phyloP scores from a whole-genome alignment of 1,284 basidiomycete species.

The Rhodotorula sp. region DNA sequence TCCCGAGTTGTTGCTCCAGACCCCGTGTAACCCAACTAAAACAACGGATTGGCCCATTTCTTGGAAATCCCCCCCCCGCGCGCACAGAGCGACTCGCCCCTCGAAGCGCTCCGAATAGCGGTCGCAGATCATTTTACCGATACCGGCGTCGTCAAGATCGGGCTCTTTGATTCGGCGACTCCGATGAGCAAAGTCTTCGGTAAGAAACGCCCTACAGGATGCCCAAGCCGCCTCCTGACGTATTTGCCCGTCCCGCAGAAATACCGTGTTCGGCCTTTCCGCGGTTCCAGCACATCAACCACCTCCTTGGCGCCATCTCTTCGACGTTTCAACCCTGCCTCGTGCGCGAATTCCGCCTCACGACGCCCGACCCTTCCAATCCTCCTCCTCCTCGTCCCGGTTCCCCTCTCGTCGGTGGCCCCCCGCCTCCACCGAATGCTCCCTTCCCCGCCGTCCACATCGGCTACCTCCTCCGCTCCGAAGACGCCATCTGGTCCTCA shows the following conservation, averaged over 20 bases:
- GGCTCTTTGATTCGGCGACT: slow-evolving; percentile 26
- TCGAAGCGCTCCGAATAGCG: slow-evolving; percentile 24
- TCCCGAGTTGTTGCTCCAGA: not conserved
- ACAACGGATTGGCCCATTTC: not conserved
- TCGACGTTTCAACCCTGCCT: slow-evolving; percentile 15
- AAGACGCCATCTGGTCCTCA: slow-evolving; percentile 33
- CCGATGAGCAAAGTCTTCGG: slow-evolving; percentile 39
- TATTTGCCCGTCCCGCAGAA: slow-evolving; percentile 1
- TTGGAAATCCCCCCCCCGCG: not conserved
- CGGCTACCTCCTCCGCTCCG: slow-evolving; percentile 40
- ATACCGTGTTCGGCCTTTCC: slow-evolving; percentile 41
- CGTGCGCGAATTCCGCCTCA: slow-evolving; percentile 38
- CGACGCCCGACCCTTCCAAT: slow-evolving; percentile 29
- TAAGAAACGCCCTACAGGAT: not conserved
- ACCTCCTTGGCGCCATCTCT: slow-evolving; percentile 30
- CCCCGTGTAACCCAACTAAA: not conserved
- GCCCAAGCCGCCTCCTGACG: not conserved
- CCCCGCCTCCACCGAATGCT: not conserved
- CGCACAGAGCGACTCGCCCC: slow-evolving; percentile 20
- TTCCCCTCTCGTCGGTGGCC: not conserved
- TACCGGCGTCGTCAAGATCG: slow-evolving; percentile 37
- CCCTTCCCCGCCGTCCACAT: slow-evolving; percentile 21
- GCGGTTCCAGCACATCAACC: slow-evolving; percentile 37
- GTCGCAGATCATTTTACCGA: slow-evolving; percentile 38
- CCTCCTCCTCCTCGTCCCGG: not conserved